phyloP scores from a whole-genome alignment of 2,329 filamentous ascomycete species.

The Penicillium sp. region DNA sequence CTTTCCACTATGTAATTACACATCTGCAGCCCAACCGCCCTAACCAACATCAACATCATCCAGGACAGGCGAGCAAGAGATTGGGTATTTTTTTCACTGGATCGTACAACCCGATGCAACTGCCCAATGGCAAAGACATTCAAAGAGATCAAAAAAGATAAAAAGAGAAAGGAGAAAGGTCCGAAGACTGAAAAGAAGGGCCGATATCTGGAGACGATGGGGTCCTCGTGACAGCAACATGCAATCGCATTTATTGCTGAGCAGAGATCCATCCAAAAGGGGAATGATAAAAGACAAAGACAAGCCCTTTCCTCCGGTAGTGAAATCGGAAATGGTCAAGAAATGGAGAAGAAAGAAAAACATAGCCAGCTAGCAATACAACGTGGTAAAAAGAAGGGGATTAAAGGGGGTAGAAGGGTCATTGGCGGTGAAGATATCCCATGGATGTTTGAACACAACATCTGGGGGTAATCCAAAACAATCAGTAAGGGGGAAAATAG shows the following conservation, averaged over 20 bases:
- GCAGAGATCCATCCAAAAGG: constrained; percentile 9
- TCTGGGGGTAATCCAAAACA: constrained; percentile 21
- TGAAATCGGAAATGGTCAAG: constrained; percentile 9
- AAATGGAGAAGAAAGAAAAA: constrained; percentile 30
- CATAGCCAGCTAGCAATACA: constrained; percentile 48
- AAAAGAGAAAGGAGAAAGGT: constrained; percentile 20
- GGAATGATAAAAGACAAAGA: constrained; percentile 18
- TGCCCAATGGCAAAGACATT: constrained; percentile 14
- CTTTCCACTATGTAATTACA: constrained; percentile 26
- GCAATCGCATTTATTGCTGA: constrained; percentile 2
- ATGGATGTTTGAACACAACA: constrained; percentile 32
- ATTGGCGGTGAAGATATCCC: constrained; percentile 28
- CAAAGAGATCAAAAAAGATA: constrained; percentile 19
- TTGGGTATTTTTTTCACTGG: constrained; percentile 20
- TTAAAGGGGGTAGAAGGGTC: constrained; percentile 34
- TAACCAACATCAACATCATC: background rate
- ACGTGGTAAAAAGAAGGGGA: constrained; percentile 34
- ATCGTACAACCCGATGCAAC: constrained; percentile 24
- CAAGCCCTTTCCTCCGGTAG: constrained; percentile 7
- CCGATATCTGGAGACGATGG: background rate
- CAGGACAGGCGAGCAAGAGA: constrained; percentile 4
- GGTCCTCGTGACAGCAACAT: no score
- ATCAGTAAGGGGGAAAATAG: constrained; percentile 23
- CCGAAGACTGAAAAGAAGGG: constrained; percentile 16
- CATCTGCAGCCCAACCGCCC: constrained; percentile 15